phyloP scores from a whole-genome alignment of 2,329 filamentous ascomycete genomes.

The Plectosphaerella cucumerina region DNA sequence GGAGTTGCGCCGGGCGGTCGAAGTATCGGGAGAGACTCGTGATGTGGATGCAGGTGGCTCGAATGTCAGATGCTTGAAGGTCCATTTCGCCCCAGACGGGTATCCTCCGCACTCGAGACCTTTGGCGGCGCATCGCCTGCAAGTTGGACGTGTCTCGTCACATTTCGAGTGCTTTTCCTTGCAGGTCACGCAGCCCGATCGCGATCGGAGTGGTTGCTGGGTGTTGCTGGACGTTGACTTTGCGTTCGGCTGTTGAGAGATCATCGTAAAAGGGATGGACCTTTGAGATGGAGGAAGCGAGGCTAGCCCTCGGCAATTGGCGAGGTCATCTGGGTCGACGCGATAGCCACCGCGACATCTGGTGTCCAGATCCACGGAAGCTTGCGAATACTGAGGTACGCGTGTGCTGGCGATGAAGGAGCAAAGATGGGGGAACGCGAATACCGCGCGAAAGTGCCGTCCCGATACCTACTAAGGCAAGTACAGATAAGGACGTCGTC shows the following conservation, averaged over 20 bases:
- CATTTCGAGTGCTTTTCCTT: constrained; percentile 27
- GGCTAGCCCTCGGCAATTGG: too few relatives aligned
- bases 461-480: too few relatives aligned
- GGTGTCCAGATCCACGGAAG: too few relatives aligned
- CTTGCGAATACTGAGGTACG: too few relatives aligned
- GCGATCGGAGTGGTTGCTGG: constrained; percentile 15
- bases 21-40: constrained; percentile 3
- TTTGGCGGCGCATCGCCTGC: constrained; percentile 22
- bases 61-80: constrained; percentile 32
- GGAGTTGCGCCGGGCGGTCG: neutral
- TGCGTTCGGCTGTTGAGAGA: neutral
- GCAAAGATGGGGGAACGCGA: too few relatives aligned
- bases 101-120: constrained; percentile 24
- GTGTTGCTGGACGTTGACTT: neutral
- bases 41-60: constrained; percentile 7
- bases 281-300: too few relatives aligned
- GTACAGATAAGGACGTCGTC: too few relatives aligned
- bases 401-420: too few relatives aligned
- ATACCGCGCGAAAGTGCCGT: too few relatives aligned
- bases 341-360: too few relatives aligned
- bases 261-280: neutral
- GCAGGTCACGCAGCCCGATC: constrained; percentile 24
- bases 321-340: too few relatives aligned
- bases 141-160: constrained; percentile 23
- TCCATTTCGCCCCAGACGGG: constrained; percentile 31